Percentiles rank a stretch among this genome's conserved stretches.
phyloP scores from a whole-genome alignment of 805 yeast genomes.

The Metschnikowia gelsemii region DNA sequence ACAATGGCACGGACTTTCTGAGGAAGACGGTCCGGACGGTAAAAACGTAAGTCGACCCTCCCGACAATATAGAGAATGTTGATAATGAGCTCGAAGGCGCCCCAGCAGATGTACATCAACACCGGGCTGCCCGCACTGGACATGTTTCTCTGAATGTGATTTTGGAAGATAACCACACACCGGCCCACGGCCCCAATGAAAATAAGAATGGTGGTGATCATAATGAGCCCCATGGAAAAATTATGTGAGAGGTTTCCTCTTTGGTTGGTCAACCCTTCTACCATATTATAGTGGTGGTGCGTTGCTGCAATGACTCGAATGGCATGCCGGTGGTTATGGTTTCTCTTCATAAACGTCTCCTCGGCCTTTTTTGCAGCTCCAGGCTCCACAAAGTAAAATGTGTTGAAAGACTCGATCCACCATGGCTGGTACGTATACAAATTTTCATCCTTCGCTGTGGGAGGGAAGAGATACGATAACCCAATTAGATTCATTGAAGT shows the following conservation, averaged over 20 bases:
- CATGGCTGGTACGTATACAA: slow-evolving; percentile 69
- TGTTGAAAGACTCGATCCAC: slow-evolving; percentile 69
- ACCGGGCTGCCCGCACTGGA: slow-evolving; percentile 41
- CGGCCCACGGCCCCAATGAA: slow-evolving; percentile 53
- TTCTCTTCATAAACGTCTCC: slow-evolving; percentile 45
- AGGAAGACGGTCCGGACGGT: slow-evolving; percentile 66
- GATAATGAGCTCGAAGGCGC: slow-evolving; percentile 60
- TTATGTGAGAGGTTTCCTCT: slow-evolving; percentile 50
- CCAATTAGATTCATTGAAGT: slow-evolving; percentile 50
- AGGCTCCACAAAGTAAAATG: slow-evolving; percentile 59
- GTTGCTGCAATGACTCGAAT: slow-evolving; percentile 62
- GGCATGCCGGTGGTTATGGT: slow-evolving; percentile 49
- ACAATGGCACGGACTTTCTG: slow-evolving; percentile 38
- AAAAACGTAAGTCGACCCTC: slow-evolving; percentile 74
- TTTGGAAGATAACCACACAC: slow-evolving; percentile 46
- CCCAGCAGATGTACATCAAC: slow-evolving; percentile 68
- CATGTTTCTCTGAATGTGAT: slow-evolving; percentile 22
- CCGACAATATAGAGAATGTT: slow-evolving; percentile 57
- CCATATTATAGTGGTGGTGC: slow-evolving; percentile 39
- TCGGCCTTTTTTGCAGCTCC: slow-evolving; percentile 52
- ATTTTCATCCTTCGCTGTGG: slow-evolving; percentile 49
- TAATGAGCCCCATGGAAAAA: slow-evolving; percentile 47
- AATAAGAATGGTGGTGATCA: slow-evolving; percentile 47
- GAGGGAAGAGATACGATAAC: slow-evolving; percentile 53
- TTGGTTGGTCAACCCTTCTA: slow-evolving; percentile 39